Base-by-base conservation (phyloP, 2,329 filamentous ascomycete species). In the Colletotrichum musicola region DNA sequence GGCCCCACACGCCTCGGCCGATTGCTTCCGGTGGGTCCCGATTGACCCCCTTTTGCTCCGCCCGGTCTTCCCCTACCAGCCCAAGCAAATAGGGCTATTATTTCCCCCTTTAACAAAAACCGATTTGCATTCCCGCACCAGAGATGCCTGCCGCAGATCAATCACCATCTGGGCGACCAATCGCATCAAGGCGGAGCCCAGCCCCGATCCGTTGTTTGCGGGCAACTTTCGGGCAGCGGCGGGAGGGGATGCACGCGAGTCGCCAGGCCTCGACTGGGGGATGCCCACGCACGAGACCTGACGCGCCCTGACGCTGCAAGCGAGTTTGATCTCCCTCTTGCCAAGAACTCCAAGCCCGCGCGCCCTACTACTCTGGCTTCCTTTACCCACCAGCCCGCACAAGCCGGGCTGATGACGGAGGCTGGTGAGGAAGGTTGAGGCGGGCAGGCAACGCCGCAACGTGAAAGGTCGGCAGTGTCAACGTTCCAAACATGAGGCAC, bases 71-170 rank as follows among this genome's bases (percentile, higher is more conserved):
- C 6, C 30, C 30, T 9, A 2, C 30, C 30, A 35, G 30, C 30
- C 7, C 7, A 7, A 35, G 30, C 30, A 10, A 35, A 35, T 10
- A 35, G 30, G 30, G 30, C 30, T 35, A 35, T 3, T 9, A 35
- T 35, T 44, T 10, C 3, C 49, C 61, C 18, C 22, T 49, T 27
- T 6, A 40, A 27, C 49, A n/a, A 35, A 35, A 10, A 10, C 5
- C 47, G 50, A 55, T 65, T 60, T 60, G 49, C 65, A 60, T 44
- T 68, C 62, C 65, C 65, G 65, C 65, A 7, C 12, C 62, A 25
- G 13, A 42, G 13, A 61, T 69, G 66, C 62, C 56, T 66, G 66
- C 62, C 62, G 62, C 18, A 60, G 50, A 69, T 69, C 62, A 65
- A 61, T 38, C 65, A 51, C 25, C 12, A 51, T 12, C 6, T 55